Evolutionary conservation across 768 basidiomycete species (phyloP).

Genomic region (Leccinum incarnatum): DNA sequence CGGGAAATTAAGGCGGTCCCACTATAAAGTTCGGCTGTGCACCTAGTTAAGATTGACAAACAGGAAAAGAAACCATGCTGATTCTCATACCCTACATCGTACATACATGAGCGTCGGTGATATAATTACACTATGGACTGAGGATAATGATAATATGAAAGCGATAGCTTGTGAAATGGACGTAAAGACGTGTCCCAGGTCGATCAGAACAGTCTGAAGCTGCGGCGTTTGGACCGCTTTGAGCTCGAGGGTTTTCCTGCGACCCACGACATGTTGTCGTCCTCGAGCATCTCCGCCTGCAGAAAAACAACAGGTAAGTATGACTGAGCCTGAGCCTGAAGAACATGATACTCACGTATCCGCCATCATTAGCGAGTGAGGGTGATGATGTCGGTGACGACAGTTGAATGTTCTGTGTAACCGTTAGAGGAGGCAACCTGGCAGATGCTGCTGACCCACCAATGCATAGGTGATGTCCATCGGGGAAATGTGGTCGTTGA

Average conservation of each 20-base stretch:
- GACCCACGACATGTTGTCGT: constrained; percentile 30
- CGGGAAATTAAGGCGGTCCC: too few species aligned
- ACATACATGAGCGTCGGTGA: constrained; percentile 6
- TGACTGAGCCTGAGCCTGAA: neutral
- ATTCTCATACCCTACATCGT: constrained; percentile 8
- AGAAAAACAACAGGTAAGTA: neutral
- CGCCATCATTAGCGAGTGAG: neutral
- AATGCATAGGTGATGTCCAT: constrained; percentile 20
- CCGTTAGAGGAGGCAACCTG: neutral
- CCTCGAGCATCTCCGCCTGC: constrained; percentile 29
- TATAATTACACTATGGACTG: constrained; percentile 3
- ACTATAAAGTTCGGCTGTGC: too few species aligned
- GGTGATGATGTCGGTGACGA: constrained; percentile 8
- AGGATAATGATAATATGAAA: constrained; percentile 4
- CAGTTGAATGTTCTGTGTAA: constrained; percentile 8
- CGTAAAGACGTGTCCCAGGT: neutral
- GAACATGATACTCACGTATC: constrained; percentile 15
- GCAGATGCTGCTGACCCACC: constrained; percentile 12
- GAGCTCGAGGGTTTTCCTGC: constrained; percentile 2
- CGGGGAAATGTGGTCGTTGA: constrained; percentile 18
- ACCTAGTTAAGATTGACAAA: neutral
- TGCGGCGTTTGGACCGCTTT: constrained; percentile 9
- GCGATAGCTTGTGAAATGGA: neutral
- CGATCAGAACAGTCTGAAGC: constrained; percentile 11
- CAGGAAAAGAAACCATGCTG: neutral